phyloP scores from a whole-genome alignment of 2,329 filamentous ascomycete genomes.

The Epichloe amarillans region DNA sequence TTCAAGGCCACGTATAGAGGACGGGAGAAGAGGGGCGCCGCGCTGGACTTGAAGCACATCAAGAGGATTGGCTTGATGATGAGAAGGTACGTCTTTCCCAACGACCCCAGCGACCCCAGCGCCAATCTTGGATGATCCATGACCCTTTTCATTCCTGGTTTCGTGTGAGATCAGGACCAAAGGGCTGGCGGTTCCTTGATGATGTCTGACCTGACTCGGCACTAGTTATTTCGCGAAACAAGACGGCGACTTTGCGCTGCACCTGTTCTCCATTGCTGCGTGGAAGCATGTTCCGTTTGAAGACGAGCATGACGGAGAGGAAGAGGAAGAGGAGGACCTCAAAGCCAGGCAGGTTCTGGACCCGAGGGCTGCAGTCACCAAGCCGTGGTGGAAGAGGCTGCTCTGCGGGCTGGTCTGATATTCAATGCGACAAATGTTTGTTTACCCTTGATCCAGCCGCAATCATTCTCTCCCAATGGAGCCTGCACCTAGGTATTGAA shows the following conservation, averaged over 20 bases:
- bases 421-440: neutral
- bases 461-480: neutral
- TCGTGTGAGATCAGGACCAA: too few relatives aligned
- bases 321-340: slow-evolving; percentile 7
- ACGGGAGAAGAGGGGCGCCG: slow-evolving; percentile 44
- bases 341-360: neutral
- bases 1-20: slow-evolving; percentile 66
- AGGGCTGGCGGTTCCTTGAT: neutral
- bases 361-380: slow-evolving; percentile 2
- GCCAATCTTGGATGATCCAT: too few relatives aligned
- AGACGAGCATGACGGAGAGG: slow-evolving; percentile 2
- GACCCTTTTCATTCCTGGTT: too few relatives aligned
- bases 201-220: slow-evolving; percentile 10
- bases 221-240: slow-evolving; percentile 62
- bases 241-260: slow-evolving; percentile 46
- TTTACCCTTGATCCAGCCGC: too few relatives aligned
- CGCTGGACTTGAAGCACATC: slow-evolving; percentile 45
- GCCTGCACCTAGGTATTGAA: neutral
- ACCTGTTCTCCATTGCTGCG: slow-evolving; percentile 18
- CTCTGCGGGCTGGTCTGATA: slow-evolving; percentile 15
- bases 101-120: neutral
- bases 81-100: slow-evolving; percentile 46
- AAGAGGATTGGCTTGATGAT: slow-evolving; percentile 67
- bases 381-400: slow-evolving; percentile 13
- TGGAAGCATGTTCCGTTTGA: slow-evolving; percentile 8